Base-by-base conservation (phyloP, 768 basidiomycete species). In the Kondoa subrosea region DNA sequence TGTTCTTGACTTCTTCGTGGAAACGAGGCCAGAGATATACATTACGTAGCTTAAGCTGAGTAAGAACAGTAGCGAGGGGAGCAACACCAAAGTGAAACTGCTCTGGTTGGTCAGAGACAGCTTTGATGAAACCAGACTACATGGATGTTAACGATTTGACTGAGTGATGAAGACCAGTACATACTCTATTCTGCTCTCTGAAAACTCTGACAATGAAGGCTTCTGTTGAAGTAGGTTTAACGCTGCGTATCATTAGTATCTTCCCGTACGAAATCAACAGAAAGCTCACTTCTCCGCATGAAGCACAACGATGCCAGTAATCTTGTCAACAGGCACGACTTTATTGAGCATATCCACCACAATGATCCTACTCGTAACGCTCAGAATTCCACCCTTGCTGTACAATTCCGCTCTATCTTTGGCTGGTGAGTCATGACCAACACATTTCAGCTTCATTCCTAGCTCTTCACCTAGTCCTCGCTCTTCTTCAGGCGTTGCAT, bases 11-110 rank as follows among this genome's bases (percentile, higher is more conserved):
- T 0, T 84, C 83, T 74, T 89, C 87, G 72, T 96, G 91, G 74
- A 96, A 99, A 90, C 93, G 82, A 25, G 95, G 95, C 78, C 88
- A 95, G 16, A 99, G 86, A 73, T 89, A 85, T 3, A 91, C 90
- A n/a, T 81, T 85, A 26, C 88, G 83, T 59, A 97, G 79, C 71
- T 91, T 89, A 4, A 97, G 81, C 75, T 93, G 90, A 69, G 91
- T 90, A 83, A 99, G 85, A 70, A 93, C 87, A 65, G 86, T 91
- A 73, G 85, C 87, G 26, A 99, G 80, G 0, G 95, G 95, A 1
- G 89, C 90, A 76, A 97, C 78, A 0, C 92, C 93, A 70, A 85
- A 89, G 0, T 87, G 91, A 69, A 99, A 95, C 70, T 87, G 84
- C 76, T 97, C 95, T 2, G 93, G 91, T 73, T 96, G 88, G 76